Base-by-base conservation (phyloP, 1,284 basidiomycete genomes). In the Cryptococcus sp. region DNA sequence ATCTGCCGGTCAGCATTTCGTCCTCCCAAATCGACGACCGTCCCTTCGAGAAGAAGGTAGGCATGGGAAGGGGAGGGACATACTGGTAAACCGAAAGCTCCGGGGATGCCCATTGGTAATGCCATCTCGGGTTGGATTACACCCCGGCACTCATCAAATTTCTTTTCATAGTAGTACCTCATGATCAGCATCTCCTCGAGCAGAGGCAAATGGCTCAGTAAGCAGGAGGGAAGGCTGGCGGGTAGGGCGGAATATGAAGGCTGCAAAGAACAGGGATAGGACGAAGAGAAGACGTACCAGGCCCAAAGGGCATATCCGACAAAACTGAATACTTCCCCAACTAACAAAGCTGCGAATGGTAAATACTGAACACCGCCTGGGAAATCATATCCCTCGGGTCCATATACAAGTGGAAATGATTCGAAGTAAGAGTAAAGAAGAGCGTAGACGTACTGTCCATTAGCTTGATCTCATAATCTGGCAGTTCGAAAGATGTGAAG, bases 381-480 rank as follows among this genome's bases (percentile, higher is more conserved):
- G 52, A 58, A 65, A 1, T 61, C 61, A 51, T 70, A 66, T 36
- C 57, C 61, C 16, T 56, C 46, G 4, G 44, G 50, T 10, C 39
- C 39, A 42, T 62, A 70, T 37, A 68, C 62, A 22, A 70, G 41
- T 2, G 67, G 67, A 54, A 64, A 70, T 4, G 50, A 55, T 48
- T 64, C 63, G 45, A 64, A 64, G 49, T 61, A 64, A 18, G 48
- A 51, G 52, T 66, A 66, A 5, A 66, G 54, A 4, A 62, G 53
- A 11, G 60, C 56, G 45, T 60, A 61, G 46, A 59, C 49, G 31
- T 62, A 45, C 32, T 16, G 32, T 16, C 16, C 32, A 34, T 34
- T 16, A 34, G 32, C 32, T 9, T 16, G 10, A 34, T 9, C 10
- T 34, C 32, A 34, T 34, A 9, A 34, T 34, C 32, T n/a, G n/a